Percentiles rank a stretch among this genome's conserved stretches.
Conservation (phyloP, 805 yeast species). For the Brettanomyces bruxellensis region DNA sequence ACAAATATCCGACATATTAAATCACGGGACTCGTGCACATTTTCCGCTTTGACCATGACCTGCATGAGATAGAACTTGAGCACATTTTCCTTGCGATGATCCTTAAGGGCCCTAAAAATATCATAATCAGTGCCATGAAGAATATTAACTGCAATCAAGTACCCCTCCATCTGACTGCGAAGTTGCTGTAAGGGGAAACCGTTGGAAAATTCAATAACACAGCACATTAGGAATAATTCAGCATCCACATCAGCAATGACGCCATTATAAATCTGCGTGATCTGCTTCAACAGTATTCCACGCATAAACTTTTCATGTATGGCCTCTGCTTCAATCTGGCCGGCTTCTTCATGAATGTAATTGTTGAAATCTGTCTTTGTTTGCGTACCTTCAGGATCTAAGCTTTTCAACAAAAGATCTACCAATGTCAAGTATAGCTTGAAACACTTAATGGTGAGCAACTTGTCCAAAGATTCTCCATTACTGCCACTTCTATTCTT, state of each 20-base stretch:
- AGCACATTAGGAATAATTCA: slow-evolving; percentile 22
- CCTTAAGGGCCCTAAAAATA: neutral
- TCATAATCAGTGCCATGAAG: slow-evolving; percentile 7
- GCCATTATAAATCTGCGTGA: slow-evolving; percentile 8
- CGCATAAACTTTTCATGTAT: slow-evolving; percentile 10
- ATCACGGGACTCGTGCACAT: slow-evolving; percentile 10
- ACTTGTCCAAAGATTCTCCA: slow-evolving; percentile 4
- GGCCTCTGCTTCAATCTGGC: neutral
- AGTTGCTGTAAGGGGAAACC: slow-evolving; percentile 13
- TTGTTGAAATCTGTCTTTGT: slow-evolving; percentile 3
- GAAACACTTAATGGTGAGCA: slow-evolving; percentile 8
- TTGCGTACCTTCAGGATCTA: neutral
- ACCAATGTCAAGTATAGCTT: slow-evolving; percentile 18
- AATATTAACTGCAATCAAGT: slow-evolving; percentile 9
- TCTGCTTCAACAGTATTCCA: slow-evolving; percentile 17
- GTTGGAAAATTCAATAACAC: slow-evolving; percentile 23
- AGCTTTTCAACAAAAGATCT: slow-evolving; percentile 20
- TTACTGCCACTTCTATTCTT: neutral
- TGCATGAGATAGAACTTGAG: slow-evolving; percentile 19
- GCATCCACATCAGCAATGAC: slow-evolving; percentile 12
- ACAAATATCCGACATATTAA: slow-evolving; percentile 13
- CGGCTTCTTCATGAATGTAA: neutral
- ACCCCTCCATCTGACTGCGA: slow-evolving; percentile 17
- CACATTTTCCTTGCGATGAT: slow-evolving; percentile 10
- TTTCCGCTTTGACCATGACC: slow-evolving; percentile 14